Base-by-base conservation (phyloP, 768 basidiomycete species). In the Phlebiopsis flavidoalba region DNA sequence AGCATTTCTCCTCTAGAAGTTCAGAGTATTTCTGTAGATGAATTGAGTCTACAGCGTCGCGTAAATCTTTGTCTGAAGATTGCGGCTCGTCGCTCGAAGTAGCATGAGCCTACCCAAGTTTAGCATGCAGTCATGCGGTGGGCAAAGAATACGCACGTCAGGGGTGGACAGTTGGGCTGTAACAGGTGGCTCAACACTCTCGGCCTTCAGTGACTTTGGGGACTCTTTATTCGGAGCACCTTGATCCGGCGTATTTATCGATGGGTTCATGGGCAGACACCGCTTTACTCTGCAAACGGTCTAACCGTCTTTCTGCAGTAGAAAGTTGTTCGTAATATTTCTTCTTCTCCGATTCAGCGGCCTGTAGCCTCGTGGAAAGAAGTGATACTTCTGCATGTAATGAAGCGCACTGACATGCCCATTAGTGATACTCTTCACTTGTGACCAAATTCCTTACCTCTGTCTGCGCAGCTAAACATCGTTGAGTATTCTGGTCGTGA, bases 161-260 rank as follows among this genome's bases (percentile, higher is more conserved):
- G 6, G 3, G 6, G 26, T 2, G 26, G 26, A 6, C 26, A 31
- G 26, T 36, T 36, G 17, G 11, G 33, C 5, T 10, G 31, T 53
- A 5, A 7, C n/a, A 5, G 33, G 14, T 33, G 21, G 10, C 1
- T 53, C 33, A 14, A 31, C 35, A 33, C 21, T 55, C 40, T 55
- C 54, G 7, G 54, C 36, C 10, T 43, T 55, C 14, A 24, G 1
- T 74, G 76, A 77, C 66, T 71, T 71, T 70, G 74, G 76, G 64
- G 77, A 73, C 74, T 81, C 81, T 71, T 74, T 62, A 53, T 71
- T 74, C 46, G 63, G 55, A 6, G 70, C 67, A 36, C 35, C 52
- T 1, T 19, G 14, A 33, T 53, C 33, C n/a, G 35, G 21, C 31
- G 52, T 14, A 35, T 35, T 46, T 76, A 69, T n/a, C 33, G 68